These are phyloP conservation scores for Fusarium pseudocircinatum DNA, from an alignment of 2,329 filamentous ascomycete species.

Conservation along the genomic window DNA sequence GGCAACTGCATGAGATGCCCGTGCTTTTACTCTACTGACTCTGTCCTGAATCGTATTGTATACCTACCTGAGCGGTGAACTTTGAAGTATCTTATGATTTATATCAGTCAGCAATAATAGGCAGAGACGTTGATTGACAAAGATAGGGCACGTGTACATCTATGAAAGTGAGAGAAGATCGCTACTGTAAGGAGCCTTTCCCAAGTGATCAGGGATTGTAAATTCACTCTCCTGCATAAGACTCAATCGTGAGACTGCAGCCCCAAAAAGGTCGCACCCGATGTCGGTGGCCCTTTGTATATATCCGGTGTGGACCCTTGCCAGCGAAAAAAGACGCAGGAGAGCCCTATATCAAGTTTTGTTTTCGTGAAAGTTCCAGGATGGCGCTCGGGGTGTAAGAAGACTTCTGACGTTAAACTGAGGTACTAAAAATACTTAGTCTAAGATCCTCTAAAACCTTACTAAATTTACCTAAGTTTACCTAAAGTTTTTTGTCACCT, in stretches of 20 bases:
- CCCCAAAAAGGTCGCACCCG: constrained; percentile 12
- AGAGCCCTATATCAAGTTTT: background rate
- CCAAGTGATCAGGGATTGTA: background rate
- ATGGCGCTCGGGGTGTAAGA: too few relatives aligned
- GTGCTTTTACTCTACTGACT: constrained; percentile 15
- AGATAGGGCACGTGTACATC: constrained; percentile 22
- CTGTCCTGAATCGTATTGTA: background rate
- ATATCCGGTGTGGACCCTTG: constrained; percentile 11
- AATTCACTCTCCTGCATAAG: constrained; percentile 4
- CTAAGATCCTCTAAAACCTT: too few relatives aligned
- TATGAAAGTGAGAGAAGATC: constrained; percentile 8
- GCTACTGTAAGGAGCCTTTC: background rate
- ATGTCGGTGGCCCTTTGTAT: constrained; percentile 9
- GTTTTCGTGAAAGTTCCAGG: background rate
- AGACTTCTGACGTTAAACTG: too few relatives aligned
- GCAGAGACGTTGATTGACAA: background rate
- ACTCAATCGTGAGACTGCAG: constrained; percentile 6
- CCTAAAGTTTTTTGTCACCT: too few relatives aligned
- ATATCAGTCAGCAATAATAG: background rate
- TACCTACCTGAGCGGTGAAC: constrained; percentile 10
- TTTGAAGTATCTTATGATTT: background rate
- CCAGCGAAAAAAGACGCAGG: constrained; percentile 4
- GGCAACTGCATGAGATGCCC: background rate
- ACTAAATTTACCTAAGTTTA: too few relatives aligned
- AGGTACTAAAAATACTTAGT: too few relatives aligned